These are phyloP conservation scores for Albophoma yamanashiensis DNA, from an alignment of 2,329 filamentous ascomycete species.

Conservation along the genomic window DNA sequence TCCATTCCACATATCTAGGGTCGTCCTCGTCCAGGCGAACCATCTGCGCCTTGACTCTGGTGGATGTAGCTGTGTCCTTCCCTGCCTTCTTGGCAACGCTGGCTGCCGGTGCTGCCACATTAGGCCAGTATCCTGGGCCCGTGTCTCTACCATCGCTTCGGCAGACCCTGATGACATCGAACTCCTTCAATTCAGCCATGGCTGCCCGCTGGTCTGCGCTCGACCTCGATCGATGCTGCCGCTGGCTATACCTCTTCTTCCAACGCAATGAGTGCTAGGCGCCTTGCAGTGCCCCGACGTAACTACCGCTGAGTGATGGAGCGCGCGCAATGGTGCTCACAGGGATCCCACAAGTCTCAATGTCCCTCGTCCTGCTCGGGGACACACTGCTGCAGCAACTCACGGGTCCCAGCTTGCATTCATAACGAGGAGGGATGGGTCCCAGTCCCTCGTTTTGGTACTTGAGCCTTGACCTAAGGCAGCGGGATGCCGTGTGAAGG, in stretches of 20 bases:
- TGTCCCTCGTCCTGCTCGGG: not conserved
- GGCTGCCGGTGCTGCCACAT: conserved; percentile 13
- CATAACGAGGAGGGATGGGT: not conserved
- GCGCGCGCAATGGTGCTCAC: not conserved
- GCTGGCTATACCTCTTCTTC: not conserved
- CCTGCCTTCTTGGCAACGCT: conserved; percentile 22
- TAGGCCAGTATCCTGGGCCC: conserved; percentile 33
- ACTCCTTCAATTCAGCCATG: conserved; percentile 26
- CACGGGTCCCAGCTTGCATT: not conserved
- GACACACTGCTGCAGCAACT: not conserved
- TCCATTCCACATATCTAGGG: conserved; percentile 32
- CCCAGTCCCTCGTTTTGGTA: not conserved
- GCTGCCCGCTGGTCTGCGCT: not conserved
- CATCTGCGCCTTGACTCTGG: conserved; percentile 32
- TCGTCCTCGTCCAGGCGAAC: conserved; percentile 30
- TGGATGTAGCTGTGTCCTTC: conserved; percentile 19
- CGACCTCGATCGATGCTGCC: not conserved
- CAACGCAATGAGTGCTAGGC: not conserved
- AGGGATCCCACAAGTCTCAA: not conserved
- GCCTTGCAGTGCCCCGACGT: not conserved
- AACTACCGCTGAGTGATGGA: not conserved
- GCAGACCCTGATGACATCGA: conserved; percentile 28
- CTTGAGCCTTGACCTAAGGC: not conserved
- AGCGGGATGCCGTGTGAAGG: not conserved
- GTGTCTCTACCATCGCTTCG: conserved; percentile 35